Base-by-base conservation (phyloP, 768 basidiomycete genomes). In the Cystofilobasidium ferigula region DNA sequence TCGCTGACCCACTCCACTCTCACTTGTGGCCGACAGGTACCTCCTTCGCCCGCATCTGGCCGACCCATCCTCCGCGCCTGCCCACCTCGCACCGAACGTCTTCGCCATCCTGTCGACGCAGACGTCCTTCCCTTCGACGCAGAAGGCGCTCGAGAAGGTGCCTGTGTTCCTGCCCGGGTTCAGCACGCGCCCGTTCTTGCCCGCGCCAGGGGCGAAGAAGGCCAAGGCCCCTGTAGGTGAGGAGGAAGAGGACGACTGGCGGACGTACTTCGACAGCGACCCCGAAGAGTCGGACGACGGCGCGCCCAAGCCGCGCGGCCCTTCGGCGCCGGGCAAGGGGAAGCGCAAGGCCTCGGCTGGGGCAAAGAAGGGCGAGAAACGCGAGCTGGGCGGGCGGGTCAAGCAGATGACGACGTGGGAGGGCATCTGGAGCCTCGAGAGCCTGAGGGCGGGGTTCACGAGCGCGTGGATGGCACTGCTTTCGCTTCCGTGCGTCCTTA, bases 261-360 rank as follows among this genome's bases (percentile, higher is more conserved):
- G 85, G 32, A 86, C 82, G 71, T 91, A 87, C 75, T 91, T 89
- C 69, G 87, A 91, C 32, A 56, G 48, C 45, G 84, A 88, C 22
- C 81, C 74, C 0, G 70, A 77, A 10, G 75, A 77, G 24, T 53
- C 54, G 28, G 67, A 68, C 14, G 67, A 68, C 32, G 53, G 48
- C 26, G 67, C 26, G 48, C 57, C 57, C 24, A n/a, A 14, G 43
- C 35, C 20, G 10, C 43, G 35, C 22, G 26, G 28, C 24, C 22
- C 26, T 32, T 24, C 51, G 18, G 51, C 20, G 20, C 16, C 35
- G 30, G 54, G 35, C 38, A 62, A 45, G 42, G 57, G 57, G 13
- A 63, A 57, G 60, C 48, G 47, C 30, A 57, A 61, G 61, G 62
- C 56, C n/a, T n/a, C n/a, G 70, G 73, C 63, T 47, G 77, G 77